Conservation (phyloP, 768 basidiomycete species). For the Leccinellum luteum region DNA sequence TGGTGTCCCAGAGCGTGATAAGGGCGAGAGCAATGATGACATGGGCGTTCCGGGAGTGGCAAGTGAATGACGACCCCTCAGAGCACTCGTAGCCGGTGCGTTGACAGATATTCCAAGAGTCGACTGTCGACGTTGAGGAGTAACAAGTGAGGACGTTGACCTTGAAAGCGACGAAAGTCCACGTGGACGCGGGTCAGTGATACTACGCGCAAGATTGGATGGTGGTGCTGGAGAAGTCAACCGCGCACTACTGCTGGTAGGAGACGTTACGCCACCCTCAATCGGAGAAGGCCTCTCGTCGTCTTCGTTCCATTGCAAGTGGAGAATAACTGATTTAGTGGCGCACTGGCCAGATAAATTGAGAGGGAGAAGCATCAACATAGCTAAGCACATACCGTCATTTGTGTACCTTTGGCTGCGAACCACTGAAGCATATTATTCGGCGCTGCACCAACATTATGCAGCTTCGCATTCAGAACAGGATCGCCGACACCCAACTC, state of each 20-base stretch:
- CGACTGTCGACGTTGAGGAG: constrained; percentile 40
- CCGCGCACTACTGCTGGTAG: constrained; percentile 19
- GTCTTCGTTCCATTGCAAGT: constrained; percentile 82
- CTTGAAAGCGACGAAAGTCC: constrained; percentile 52
- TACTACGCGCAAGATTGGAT: constrained; percentile 17
- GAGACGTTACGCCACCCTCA: constrained; percentile 22
- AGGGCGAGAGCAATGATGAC: constrained; percentile 30
- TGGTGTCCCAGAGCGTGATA: constrained; percentile 31
- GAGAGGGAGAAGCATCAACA: not conserved
- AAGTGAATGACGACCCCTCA: constrained; percentile 46
- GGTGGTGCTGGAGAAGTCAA: constrained; percentile 30
- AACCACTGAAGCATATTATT: constrained; percentile 96
- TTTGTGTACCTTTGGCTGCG: constrained; percentile 84
- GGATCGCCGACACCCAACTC: constrained; percentile 73
- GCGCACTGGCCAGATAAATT: constrained; percentile 59
- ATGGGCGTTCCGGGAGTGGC: constrained; percentile 40
- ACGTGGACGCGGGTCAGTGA: constrained; percentile 38
- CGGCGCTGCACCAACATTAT: constrained; percentile 75
- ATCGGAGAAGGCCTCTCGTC: constrained; percentile 29
- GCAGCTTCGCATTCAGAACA: constrained; percentile 60
- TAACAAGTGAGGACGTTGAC: constrained; percentile 46
- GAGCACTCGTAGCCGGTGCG: constrained; percentile 21
- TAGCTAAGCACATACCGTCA: constrained; percentile 60
- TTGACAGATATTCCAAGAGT: constrained; percentile 34
- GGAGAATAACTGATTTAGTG: constrained; percentile 82